Conservation (phyloP, 345 rosid genomes). For the Gossypium raimondii region DNA sequence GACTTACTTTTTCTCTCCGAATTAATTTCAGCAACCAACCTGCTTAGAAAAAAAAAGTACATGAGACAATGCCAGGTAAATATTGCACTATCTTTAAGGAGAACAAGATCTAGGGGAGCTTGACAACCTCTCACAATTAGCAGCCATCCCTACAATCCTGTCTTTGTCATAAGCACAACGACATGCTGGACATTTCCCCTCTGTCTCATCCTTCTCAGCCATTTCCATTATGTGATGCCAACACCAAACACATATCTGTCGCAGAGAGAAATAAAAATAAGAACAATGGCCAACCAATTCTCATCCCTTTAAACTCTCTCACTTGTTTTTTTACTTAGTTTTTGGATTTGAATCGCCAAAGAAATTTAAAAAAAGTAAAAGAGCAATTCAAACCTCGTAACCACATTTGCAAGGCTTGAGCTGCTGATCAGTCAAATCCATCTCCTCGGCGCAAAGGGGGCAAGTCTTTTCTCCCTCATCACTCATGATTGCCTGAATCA, state of each 20-base stretch:
- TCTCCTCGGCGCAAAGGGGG: constrained; percentile 89
- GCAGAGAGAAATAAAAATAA: not conserved
- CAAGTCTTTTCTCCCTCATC: constrained; percentile 83
- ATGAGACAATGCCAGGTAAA: not conserved
- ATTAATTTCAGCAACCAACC: constrained; percentile 65
- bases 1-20: constrained; percentile 61
- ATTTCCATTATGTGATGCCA: constrained; percentile 94
- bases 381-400: constrained; percentile 54
- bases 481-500: constrained; percentile 53
- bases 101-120: not conserved
- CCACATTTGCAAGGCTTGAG: constrained; percentile 97
- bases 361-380: not conserved
- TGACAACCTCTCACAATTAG: constrained; percentile 64
- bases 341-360: not conserved
- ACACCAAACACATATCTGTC: constrained; percentile 93
- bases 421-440: constrained; percentile 92
- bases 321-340: not conserved
- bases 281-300: not conserved
- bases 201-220: constrained; percentile 88
- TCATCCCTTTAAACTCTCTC: not conserved
- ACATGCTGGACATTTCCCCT: constrained; percentile 95
- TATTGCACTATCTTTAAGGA: not conserved
- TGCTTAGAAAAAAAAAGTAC: constrained; percentile 7
- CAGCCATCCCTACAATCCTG: constrained; percentile 79
- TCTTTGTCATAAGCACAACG: constrained; percentile 86